Percentiles rank a stretch among this genome's conserved stretches.
phyloP scores from a whole-genome alignment of 2,329 filamentous ascomycete genomes.

The Trichoderma gracile region DNA sequence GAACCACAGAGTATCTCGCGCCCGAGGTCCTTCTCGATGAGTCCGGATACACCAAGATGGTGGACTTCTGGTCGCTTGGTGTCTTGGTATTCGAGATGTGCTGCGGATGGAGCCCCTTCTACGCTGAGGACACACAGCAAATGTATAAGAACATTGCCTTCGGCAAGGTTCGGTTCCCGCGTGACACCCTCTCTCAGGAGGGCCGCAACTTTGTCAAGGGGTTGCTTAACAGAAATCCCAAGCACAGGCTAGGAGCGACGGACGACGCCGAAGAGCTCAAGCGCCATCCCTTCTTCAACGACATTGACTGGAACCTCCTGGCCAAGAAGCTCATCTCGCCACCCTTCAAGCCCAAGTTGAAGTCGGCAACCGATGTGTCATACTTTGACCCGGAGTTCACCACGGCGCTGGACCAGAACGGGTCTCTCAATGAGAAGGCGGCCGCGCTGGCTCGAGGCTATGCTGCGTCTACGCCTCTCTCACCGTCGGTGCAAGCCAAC shows the following conservation, averaged over 20 bases:
- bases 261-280: slow-evolving; percentile 93
- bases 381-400: slow-evolving; percentile 99
- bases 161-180: slow-evolving; percentile 93
- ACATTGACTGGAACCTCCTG: slow-evolving; percentile 89
- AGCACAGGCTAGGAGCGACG: slow-evolving; percentile 87
- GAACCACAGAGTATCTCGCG: slow-evolving; percentile 95
- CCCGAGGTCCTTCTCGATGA: slow-evolving; percentile 95
- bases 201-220: slow-evolving; percentile 98
- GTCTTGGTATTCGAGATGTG: slow-evolving; percentile 99
- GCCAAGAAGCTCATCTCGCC: slow-evolving; percentile 90
- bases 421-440: slow-evolving; percentile 87
- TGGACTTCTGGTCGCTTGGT: slow-evolving; percentile 98
- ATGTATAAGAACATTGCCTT: slow-evolving; percentile 99
- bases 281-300: slow-evolving; percentile 88
- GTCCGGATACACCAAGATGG: slow-evolving; percentile 98
- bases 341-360: slow-evolving; percentile 96
- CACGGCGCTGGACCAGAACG: slow-evolving; percentile 82
- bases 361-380: slow-evolving; percentile 92
- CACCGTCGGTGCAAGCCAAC: slow-evolving; percentile 94
- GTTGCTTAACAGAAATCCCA: slow-evolving; percentile 92
- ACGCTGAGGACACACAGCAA: slow-evolving; percentile 97
- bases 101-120: slow-evolving; percentile 98
- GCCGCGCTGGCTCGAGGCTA: slow-evolving; percentile 83
- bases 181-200: slow-evolving; percentile 90
- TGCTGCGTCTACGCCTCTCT: slow-evolving; percentile 86